Conservation (phyloP, 2,329 filamentous ascomycete genomes). For the Xylariaceae sp. region DNA sequence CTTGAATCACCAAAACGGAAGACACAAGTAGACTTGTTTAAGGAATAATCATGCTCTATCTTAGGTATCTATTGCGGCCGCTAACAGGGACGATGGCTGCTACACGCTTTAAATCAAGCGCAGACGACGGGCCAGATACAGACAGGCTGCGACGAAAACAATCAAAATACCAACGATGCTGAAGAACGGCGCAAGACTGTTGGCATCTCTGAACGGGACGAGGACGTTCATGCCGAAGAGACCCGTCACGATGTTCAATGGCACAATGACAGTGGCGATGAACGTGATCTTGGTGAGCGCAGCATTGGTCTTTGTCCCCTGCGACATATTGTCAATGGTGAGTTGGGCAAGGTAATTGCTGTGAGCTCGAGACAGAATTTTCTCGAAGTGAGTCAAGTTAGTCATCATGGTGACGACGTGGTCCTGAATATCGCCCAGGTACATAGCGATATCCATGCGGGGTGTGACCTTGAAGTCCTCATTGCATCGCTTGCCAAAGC, state of each 20-base stretch:
- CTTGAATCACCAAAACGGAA: no score
- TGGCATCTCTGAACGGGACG: slow-evolving; percentile 58
- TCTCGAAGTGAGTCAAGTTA: slow-evolving; percentile 92
- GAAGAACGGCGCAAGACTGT: slow-evolving; percentile 54
- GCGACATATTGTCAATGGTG: slow-evolving; percentile 83
- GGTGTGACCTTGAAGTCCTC: slow-evolving; percentile 95
- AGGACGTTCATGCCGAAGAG: slow-evolving; percentile 84
- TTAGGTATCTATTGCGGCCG: no score
- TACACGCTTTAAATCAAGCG: slow-evolving; percentile 40
- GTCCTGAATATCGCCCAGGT: slow-evolving; percentile 96
- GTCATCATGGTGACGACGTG: slow-evolving; percentile 99
- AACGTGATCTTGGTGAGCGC: slow-evolving; percentile 94
- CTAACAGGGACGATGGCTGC: no score
- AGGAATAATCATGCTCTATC: no score
- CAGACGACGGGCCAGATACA: slow-evolving; percentile 42
- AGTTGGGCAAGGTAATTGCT: slow-evolving; percentile 95
- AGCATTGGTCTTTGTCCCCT: slow-evolving; percentile 84
- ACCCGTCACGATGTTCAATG: slow-evolving; percentile 86
- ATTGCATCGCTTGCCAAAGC: slow-evolving; percentile 98
- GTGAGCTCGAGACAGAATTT: slow-evolving; percentile 91
- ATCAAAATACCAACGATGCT: slow-evolving; percentile 56
- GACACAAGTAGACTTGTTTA: no score
- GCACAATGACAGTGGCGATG: slow-evolving; percentile 90
- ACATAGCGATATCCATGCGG: slow-evolving; percentile 92
- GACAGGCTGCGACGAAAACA: slow-evolving; percentile 47